Evolutionary conservation across 2,329 filamentous ascomycete genomes (phyloP), one percentile per base, ranked within the genome.

Genomic region (Diplocarpon mali): DNA sequence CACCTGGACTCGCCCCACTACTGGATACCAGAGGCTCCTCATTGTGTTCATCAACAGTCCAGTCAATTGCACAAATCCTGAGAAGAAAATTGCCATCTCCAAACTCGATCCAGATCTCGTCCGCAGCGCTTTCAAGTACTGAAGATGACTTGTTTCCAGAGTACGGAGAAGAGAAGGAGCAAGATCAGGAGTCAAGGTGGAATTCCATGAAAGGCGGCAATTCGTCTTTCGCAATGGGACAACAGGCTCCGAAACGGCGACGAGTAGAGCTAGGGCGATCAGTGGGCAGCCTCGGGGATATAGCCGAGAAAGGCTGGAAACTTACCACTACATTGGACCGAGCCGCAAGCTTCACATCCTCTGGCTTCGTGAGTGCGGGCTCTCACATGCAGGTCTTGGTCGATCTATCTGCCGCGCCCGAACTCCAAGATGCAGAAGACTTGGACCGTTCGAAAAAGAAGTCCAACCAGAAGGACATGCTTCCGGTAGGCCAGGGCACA

Each of bases 61-160:
- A 73, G 32, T 75, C 77, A 27, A 74, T 92, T 7, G 82, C 83
- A 4, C 77, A 72, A 39, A 90, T 94, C 14, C 67, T 95, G 83
- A 85, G 9, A 63, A 70, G 1, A 66, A 75, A 40, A 64, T 70
- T 38, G 62, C 66, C 27, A 71, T 87, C 37, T 71, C 72, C 41
- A 68, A 71, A 47, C 59, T 62, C 38, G 57, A 69, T 50, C 49
- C 57, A 30, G 53, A 54, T 45, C 41, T 62, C 63, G 5, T 65
- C 79, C 34, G 70, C 73, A 0, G 59, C 64, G 16, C 70, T 80
- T 63, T 73, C 72, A 45, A 70, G 66, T 35, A 66, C 69, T 0
- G 78, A 85, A 55, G 86, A 92, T 59, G 75, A 84, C 50, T 59
- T 72, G 10, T 86, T 80, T 65, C 82, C 85, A 0, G 56, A 76